phyloP scores from a whole-genome alignment of 768 basidiomycete species.

The Trametes elegans region DNA sequence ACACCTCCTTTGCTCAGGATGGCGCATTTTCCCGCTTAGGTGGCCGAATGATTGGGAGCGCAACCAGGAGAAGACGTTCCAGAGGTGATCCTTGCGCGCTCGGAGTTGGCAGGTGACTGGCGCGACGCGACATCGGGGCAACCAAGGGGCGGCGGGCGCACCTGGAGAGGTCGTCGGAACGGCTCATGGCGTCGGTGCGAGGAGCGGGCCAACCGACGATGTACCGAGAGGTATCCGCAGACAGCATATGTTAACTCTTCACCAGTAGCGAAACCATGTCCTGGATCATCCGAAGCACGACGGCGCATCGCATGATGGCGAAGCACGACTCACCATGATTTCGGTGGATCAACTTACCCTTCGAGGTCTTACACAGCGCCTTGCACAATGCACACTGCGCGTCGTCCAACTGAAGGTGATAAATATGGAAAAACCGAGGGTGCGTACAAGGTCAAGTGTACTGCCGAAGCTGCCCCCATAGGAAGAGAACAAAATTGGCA shows the following conservation, averaged over 20 bases:
- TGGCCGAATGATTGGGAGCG: too few relatives aligned
- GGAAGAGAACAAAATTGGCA: neutral
- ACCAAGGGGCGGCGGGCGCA: neutral
- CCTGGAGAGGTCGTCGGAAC: too few relatives aligned
- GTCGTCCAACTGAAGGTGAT: slow-evolving; percentile 10
- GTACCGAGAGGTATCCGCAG: slow-evolving; percentile 7
- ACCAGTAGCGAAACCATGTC: neutral
- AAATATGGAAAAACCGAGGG: slow-evolving; percentile 13
- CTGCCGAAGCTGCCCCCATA: slow-evolving; percentile 3
- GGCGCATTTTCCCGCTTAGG: neutral
- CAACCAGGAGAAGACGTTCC: too few relatives aligned
- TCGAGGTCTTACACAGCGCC: neutral
- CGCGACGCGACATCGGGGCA: neutral
- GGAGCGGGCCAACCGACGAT: slow-evolving; percentile 6
- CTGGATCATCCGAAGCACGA: neutral
- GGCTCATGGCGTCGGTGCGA: neutral
- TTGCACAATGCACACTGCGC: neutral
- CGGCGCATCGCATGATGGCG: slow-evolving; percentile 2
- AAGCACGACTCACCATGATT: neutral
- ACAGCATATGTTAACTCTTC: neutral
- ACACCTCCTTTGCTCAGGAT: neutral
- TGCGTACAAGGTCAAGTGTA: slow-evolving; percentile 10
- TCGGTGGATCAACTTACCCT: neutral
- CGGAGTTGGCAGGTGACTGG: neutral
- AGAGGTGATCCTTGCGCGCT: too few relatives aligned